Evolutionary conservation across 2,329 filamentous ascomycete species (phyloP), one percentile per base, ranked within the genome.

Genomic region (Alternaria arborescens): DNA sequence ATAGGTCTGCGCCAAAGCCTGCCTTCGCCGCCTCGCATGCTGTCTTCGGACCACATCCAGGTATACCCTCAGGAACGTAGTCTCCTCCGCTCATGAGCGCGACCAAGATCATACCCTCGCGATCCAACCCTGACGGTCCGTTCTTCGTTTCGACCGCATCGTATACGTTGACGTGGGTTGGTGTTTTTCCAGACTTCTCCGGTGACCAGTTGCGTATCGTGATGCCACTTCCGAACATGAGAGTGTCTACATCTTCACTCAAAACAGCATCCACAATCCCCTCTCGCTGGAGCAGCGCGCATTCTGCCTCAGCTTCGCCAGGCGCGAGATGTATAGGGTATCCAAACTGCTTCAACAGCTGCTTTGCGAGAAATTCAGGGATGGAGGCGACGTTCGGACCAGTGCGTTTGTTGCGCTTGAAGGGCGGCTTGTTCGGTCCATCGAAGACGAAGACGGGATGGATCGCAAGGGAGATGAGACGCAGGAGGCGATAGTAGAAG

Each of bases 1-100:
- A 94, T 4, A 98, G 80, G 36, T 90, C 87, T 59, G 84, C 86
- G 2, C 94, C 95, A 77, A 94, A 98, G 0, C 94, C 93, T 53
- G 93, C 95, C 71, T 88, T 88, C 34, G 94, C 94, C 55, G 95
- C 96, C 75, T 97, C 93, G 67, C 91, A 95, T 0, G 95, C 94
- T 11, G 94, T 84, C 73, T 94, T 97, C 50, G 93, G 88, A 2
- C 95, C 95, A 69, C 94, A 97, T 4, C 92, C 91, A 0, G 91
- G 89, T 16, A 99, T 90, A 0, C 95, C 95, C 56, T 93, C 91
- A 0, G 94, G 92, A 0, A 94, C 83, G 70, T 99, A 99, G 78
- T 99, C 95, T 7, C 95, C 95, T 7, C 95, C 95, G 69, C 94
- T 97, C 86, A 99, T 93, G 63, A 99, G 82, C 0, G 95, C 95